Percentiles rank a stretch among this genome's conserved stretches.
Conservation (phyloP, 2,329 filamentous ascomycete genomes). For the Trichophaea hybrida region DNA sequence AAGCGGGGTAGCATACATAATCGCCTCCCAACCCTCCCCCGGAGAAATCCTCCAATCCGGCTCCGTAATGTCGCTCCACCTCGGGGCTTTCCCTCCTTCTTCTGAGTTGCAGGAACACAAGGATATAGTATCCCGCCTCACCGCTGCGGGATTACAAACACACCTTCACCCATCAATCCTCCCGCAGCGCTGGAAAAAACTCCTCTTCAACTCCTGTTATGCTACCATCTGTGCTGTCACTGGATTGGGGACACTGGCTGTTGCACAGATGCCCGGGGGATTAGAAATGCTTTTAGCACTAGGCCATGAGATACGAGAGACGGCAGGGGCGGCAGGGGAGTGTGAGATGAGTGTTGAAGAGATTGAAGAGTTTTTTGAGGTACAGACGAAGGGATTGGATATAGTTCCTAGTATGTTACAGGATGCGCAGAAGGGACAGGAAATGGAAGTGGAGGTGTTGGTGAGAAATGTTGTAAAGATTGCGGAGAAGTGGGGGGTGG, state of each 20-base stretch:
- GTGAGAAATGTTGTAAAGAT: slow-evolving; percentile 55
- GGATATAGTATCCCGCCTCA: neutral
- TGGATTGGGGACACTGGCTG: neutral
- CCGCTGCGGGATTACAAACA: neutral
- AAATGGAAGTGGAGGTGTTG: slow-evolving; percentile 58
- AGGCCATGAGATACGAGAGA: neutral
- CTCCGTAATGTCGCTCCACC: slow-evolving; percentile 36
- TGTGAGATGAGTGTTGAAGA: slow-evolving; percentile 19
- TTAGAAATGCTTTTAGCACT: neutral
- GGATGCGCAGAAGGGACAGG: slow-evolving; percentile 52
- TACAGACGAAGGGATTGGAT: slow-evolving; percentile 46
- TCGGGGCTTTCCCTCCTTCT: slow-evolving; percentile 30
- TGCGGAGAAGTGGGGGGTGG: slow-evolving; percentile 46
- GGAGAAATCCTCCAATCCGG: slow-evolving; percentile 36
- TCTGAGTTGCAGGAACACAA: neutral
- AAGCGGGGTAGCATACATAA: slow-evolving; percentile 43
- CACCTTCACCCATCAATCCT: neutral
- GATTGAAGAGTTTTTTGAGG: slow-evolving; percentile 42
- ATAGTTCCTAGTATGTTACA: slow-evolving; percentile 52
- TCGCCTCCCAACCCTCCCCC: slow-evolving; percentile 37
- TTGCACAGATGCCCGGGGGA: neutral
- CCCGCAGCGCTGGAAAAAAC: neutral
- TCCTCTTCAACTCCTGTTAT: neutral
- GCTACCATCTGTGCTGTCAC: neutral
- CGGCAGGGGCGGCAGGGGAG: neutral